These are phyloP conservation scores for Anisodus tanguticus DNA, from an alignment of 257 asterid genomes.

Conservation along the genomic window DNA sequence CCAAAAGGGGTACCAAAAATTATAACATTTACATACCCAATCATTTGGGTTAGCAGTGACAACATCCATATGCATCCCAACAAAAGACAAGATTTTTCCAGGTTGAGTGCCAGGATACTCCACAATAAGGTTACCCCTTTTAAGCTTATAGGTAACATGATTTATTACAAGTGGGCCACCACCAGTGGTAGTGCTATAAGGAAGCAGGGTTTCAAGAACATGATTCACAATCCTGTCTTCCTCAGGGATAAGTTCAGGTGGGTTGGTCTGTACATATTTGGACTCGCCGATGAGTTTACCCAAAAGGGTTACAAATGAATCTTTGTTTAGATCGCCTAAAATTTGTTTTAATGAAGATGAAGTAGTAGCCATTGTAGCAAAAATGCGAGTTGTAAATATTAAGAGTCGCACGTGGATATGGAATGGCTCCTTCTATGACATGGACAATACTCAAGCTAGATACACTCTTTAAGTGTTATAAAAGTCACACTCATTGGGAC, in stretches of 20 bases:
- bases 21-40: conserved; percentile 63
- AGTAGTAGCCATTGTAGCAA: conserved; percentile 65
- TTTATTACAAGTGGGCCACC: conserved; percentile 84
- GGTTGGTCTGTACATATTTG: conserved; percentile 87
- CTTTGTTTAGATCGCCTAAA: conserved; percentile 76
- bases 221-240: conserved; percentile 90
- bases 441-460: too few species aligned
- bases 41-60: conserved; percentile 91
- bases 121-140: conserved; percentile 94
- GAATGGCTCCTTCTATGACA: too few species aligned
- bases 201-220: conserved; percentile 74
- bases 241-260: conserved; percentile 93
- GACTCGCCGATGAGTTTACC: conserved; percentile 86
- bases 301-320: conserved; percentile 65
- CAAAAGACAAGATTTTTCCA: conserved; percentile 77
- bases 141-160: conserved; percentile 82
- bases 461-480: too few species aligned
- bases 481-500: too few species aligned
- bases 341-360: conserved; percentile 44
- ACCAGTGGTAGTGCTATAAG: conserved; percentile 73
- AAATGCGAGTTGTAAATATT: too few species aligned
- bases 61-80: conserved; percentile 99
- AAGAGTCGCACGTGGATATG: too few species aligned
- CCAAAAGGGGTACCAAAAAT: neutral
- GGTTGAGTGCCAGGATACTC: conserved; percentile 93